Conservation (phyloP, 331 rosid species). For the Quercus phellos region DNA sequence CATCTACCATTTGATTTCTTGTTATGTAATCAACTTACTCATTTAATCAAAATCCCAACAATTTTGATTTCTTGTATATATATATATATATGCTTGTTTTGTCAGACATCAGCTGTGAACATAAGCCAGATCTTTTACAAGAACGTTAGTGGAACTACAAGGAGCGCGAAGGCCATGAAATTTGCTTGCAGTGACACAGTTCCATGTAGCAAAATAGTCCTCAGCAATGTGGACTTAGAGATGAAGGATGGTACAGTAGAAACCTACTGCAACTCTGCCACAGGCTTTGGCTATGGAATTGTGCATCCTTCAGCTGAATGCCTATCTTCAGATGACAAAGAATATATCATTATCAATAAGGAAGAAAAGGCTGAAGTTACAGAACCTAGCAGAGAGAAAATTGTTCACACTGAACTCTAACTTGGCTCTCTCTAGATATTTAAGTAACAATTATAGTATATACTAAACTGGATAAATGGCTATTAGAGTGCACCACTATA, state of each 20-base stretch:
- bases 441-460: slow-evolving; percentile 31
- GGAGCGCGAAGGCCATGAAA: slow-evolving; percentile 73
- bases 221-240: slow-evolving; percentile 74
- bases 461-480: slow-evolving; percentile 29
- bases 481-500: slow-evolving; percentile 26
- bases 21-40: not conserved
- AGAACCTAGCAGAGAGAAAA: slow-evolving; percentile 27
- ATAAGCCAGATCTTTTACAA: slow-evolving; percentile 68
- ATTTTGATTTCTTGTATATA: not conserved
- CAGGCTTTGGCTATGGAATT: slow-evolving; percentile 71
- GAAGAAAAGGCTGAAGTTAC: slow-evolving; percentile 10
- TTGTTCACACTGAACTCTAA: slow-evolving; percentile 72
- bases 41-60: not conserved
- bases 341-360: not conserved
- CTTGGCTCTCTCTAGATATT: slow-evolving; percentile 12
- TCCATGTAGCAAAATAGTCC: slow-evolving; percentile 77
- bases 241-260: slow-evolving; percentile 81
- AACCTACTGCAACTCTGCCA: slow-evolving; percentile 87
- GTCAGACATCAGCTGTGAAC: slow-evolving; percentile 70
- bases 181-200: slow-evolving; percentile 83
- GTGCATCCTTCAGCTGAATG: slow-evolving; percentile 97
- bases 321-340: slow-evolving; percentile 57
- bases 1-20: no score
- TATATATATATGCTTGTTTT: not conserved
- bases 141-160: slow-evolving; percentile 78